Percentiles rank a stretch among this genome's conserved stretches.
These are phyloP conservation scores for Cyclostephanos tholiformis DNA, from an alignment of 108 stramenopile species.

Conservation along the genomic window DNA sequence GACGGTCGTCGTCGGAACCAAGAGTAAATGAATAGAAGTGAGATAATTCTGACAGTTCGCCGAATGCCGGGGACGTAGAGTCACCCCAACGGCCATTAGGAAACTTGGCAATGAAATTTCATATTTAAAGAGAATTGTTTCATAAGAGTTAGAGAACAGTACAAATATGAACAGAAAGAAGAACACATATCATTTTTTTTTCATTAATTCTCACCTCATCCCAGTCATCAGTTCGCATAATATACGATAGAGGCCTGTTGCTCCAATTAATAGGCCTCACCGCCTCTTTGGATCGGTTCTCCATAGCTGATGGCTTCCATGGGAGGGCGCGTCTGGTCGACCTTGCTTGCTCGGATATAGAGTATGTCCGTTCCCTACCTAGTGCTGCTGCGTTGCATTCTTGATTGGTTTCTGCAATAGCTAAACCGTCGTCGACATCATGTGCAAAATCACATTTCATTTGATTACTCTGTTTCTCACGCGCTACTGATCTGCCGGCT, in stretches of 20 bases:
- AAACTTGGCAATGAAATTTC: constrained; percentile 11
- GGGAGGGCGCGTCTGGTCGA: constrained; percentile 57
- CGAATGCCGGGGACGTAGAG: constrained; percentile 89
- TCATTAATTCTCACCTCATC: constrained; percentile 66
- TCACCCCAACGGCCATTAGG: constrained; percentile 94
- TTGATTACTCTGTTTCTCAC: constrained; percentile 4
- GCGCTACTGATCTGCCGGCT: neutral
- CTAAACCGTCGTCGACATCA: neutral
- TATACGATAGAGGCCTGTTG: constrained; percentile 93
- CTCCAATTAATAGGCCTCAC: constrained; percentile 99
- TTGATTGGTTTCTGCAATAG: constrained; percentile 9
- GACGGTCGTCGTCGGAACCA: constrained; percentile 85
- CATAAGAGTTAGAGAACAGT: neutral
- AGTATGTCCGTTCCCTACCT: constrained; percentile 38
- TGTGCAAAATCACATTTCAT: neutral
- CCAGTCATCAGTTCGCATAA: constrained; percentile 94
- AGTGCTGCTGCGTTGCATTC: neutral
- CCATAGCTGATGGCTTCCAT: constrained; percentile 81
- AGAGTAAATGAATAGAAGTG: constrained; percentile 87
- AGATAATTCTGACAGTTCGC: constrained; percentile 83
- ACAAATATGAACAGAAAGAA: neutral
- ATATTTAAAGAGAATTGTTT: neutral
- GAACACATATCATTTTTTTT: neutral
- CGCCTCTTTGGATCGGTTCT: constrained; percentile 74
- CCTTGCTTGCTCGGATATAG: constrained; percentile 31